phyloP scores from a whole-genome alignment of 148 eudicot species.

The Silene latifolia region DNA sequence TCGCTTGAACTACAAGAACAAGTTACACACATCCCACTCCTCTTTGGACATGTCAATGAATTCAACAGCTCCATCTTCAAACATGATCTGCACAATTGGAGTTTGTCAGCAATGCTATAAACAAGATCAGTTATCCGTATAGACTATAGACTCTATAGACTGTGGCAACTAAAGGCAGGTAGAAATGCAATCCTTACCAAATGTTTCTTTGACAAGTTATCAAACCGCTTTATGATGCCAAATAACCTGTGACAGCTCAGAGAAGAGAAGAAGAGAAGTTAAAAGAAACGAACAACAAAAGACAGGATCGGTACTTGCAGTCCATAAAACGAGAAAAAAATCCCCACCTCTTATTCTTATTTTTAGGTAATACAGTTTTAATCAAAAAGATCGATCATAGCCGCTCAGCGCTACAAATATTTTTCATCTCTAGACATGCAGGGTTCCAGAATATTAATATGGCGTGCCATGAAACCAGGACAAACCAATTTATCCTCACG shows the following conservation, averaged over 20 bases:
- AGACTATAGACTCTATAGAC: neutral
- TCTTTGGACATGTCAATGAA: slow-evolving; percentile 80
- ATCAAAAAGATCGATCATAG: neutral
- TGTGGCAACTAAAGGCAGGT: neutral
- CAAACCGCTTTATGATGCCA: slow-evolving; percentile 74
- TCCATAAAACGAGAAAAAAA: neutral
- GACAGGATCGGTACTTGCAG: neutral
- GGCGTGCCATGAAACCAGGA: neutral
- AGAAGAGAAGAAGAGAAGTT: neutral
- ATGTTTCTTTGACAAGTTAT: slow-evolving; percentile 58
- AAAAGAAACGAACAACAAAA: neutral
- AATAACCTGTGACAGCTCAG: slow-evolving; percentile 44
- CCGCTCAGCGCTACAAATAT: too few relatives aligned
- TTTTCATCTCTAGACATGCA: too few relatives aligned
- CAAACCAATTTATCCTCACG: neutral
- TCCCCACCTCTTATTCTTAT: too few relatives aligned
- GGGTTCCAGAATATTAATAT: too few relatives aligned
- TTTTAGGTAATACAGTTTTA: neutral
- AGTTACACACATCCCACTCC: slow-evolving; percentile 77
- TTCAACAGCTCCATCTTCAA: slow-evolving; percentile 66
- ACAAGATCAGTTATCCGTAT: neutral
- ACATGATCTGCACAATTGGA: slow-evolving; percentile 60
- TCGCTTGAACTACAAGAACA: slow-evolving; percentile 29
- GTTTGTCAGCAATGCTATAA: slow-evolving; percentile 14
- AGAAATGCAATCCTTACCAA: slow-evolving; percentile 46